Percentiles rank a stretch among this genome's conserved stretches.
phyloP scores from a whole-genome alignment of 2,329 filamentous ascomycete species.

The Penicillium sp. region DNA sequence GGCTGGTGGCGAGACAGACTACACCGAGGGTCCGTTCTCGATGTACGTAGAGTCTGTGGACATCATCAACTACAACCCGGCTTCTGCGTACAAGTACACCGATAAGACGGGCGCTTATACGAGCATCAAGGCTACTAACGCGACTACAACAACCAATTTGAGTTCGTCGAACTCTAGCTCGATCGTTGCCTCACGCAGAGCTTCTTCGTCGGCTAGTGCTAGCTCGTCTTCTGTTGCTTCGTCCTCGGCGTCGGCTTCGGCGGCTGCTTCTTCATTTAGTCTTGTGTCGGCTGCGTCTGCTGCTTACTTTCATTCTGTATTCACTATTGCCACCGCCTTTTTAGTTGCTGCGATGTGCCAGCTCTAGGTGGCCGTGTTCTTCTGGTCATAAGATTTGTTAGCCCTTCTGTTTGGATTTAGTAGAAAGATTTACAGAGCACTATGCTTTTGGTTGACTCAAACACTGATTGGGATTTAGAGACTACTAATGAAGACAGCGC shows the following conservation, averaged over 20 bases:
- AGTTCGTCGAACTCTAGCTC: slow-evolving; percentile 23
- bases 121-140: slow-evolving; percentile 55
- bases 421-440: background rate
- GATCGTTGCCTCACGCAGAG: background rate
- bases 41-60: slow-evolving; percentile 69
- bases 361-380: background rate
- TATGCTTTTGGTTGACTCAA: no score
- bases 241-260: slow-evolving; percentile 3
- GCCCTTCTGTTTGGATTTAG: background rate
- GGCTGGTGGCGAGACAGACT: slow-evolving; percentile 70
- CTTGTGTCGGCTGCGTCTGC: slow-evolving; percentile 1
- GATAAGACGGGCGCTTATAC: slow-evolving; percentile 62
- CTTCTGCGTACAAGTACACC: slow-evolving; percentile 63
- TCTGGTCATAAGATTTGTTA: background rate
- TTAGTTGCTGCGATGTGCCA: background rate
- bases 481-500: no score
- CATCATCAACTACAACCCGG: slow-evolving; percentile 57
- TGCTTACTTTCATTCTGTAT: slow-evolving; percentile 15
- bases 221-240: slow-evolving; percentile 20
- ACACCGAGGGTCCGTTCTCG: slow-evolving; percentile 62
- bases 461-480: no score
- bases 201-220: background rate
- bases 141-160: slow-evolving; percentile 13
- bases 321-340: background rate
- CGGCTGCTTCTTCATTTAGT: background rate